Conservation (phyloP, 2,329 filamentous ascomycete genomes). For the Balansia obtecta region DNA sequence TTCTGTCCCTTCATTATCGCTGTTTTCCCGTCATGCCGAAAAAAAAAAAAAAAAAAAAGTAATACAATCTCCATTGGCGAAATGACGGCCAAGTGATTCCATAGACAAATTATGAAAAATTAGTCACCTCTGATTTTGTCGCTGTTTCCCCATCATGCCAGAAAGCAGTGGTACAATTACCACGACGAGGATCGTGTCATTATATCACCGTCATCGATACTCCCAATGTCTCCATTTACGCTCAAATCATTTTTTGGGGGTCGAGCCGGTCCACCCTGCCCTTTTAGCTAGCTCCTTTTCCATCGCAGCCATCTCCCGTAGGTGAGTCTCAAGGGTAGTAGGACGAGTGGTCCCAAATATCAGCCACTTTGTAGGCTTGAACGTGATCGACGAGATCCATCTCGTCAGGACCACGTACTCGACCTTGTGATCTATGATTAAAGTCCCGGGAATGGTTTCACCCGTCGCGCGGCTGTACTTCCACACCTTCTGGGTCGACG, state of each 20-base stretch:
- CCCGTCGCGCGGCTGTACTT: slow-evolving; percentile 26
- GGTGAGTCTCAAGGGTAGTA: slow-evolving; percentile 32
- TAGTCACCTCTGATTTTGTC: too few relatives aligned
- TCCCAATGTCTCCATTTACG: background rate
- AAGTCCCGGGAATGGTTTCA: slow-evolving; percentile 30
- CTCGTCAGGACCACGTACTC: slow-evolving; percentile 55
- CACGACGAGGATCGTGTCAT: background rate
- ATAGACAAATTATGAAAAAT: too few relatives aligned
- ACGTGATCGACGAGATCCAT: slow-evolving; percentile 31
- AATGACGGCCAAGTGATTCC: too few relatives aligned
- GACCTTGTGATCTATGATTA: slow-evolving; percentile 38
- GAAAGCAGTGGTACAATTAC: background rate
- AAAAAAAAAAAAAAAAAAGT: too few relatives aligned
- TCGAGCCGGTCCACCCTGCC: slow-evolving; percentile 18
- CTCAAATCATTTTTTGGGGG: slow-evolving; percentile 1
- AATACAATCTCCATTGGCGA: too few relatives aligned
- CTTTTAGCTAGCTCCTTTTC: slow-evolving; percentile 21
- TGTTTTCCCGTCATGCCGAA: background rate
- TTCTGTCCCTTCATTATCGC: background rate
- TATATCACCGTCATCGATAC: background rate
- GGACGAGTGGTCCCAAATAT: slow-evolving; percentile 51
- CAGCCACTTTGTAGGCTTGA: slow-evolving; percentile 48
- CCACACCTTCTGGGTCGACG: slow-evolving; percentile 41
- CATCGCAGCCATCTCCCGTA: slow-evolving; percentile 22
- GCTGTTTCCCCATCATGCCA: background rate